These are phyloP conservation scores for Annulohypoxylon truncatum DNA, from an alignment of 2,329 filamentous ascomycete species.

Conservation along the genomic window DNA sequence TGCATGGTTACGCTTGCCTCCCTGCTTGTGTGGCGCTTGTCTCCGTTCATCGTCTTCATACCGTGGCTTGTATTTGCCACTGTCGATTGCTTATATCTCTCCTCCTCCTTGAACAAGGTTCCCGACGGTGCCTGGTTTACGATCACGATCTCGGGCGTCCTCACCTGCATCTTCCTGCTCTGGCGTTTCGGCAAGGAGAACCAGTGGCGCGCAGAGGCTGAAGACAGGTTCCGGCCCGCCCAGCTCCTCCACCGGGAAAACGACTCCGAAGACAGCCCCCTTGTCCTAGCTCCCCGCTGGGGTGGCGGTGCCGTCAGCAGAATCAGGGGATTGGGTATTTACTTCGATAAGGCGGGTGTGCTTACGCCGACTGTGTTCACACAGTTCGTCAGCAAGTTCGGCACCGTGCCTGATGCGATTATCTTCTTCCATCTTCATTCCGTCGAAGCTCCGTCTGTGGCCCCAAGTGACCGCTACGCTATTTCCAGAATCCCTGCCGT, in stretches of 20 bases:
- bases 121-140: conserved; percentile 85
- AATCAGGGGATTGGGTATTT: conserved; percentile 73
- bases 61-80: conserved; percentile 73
- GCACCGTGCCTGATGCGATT: conserved; percentile 73
- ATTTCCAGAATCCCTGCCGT: conserved; percentile 59
- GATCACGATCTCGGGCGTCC: conserved; percentile 69
- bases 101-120: conserved; percentile 76
- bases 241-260: conserved; percentile 48
- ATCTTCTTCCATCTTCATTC: conserved; percentile 80
- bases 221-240: conserved; percentile 66
- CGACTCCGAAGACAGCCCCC: conserved; percentile 41
- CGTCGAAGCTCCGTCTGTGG: conserved; percentile 67
- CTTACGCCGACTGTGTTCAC: conserved; percentile 74
- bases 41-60: conserved; percentile 68
- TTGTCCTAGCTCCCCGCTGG: conserved; percentile 53
- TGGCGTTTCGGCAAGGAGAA: conserved; percentile 85
- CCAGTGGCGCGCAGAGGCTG: conserved; percentile 77
- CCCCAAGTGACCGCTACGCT: conserved; percentile 60
- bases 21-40: conserved; percentile 76
- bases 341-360: conserved; percentile 81
- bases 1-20: conserved; percentile 79
- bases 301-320: conserved; percentile 58
- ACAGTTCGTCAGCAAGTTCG: conserved; percentile 79
- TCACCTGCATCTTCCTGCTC: conserved; percentile 74
- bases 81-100: conserved; percentile 77